A percentile compares a stretch with the other conserved stretches of the same genome.
phyloP scores from a whole-genome alignment of 2,329 filamentous ascomycete genomes.

The Aspergillus viridinutans region DNA sequence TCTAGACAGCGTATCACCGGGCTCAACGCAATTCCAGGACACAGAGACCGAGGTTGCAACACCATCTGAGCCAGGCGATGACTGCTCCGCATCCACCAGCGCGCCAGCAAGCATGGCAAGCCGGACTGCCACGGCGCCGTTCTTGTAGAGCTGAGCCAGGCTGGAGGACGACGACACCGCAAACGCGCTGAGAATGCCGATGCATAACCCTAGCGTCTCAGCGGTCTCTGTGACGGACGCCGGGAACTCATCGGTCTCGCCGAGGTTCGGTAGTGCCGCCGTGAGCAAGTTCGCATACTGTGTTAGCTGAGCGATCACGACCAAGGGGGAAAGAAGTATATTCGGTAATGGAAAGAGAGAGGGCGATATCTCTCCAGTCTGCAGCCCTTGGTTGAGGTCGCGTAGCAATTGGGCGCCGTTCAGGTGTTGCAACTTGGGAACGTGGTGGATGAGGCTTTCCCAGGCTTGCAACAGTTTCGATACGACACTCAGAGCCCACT shows the following conservation, averaged over 20 bases:
- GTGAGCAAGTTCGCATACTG: conserved; percentile 22
- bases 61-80: conserved; percentile 22
- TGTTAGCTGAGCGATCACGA: conserved; percentile 36
- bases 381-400: not conserved
- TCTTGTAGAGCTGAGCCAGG: conserved; percentile 25
- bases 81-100: conserved; percentile 36
- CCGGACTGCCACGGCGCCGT: conserved; percentile 37
- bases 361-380: not conserved
- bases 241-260: not conserved
- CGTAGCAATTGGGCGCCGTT: not conserved
- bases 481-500: not conserved
- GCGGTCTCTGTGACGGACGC: not conserved
- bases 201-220: conserved; percentile 38
- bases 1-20: conserved; percentile 9
- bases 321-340: conserved; percentile 34
- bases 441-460: not conserved
- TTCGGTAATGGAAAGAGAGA: conserved; percentile 20
- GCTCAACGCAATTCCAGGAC: not conserved
- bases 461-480: not conserved
- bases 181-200: conserved; percentile 37
- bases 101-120: conserved; percentile 38
- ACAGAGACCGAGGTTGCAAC: not conserved
- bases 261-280: not conserved
- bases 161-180: conserved; percentile 31
- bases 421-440: not conserved